Percentiles rank a stretch among this genome's conserved stretches.
These are phyloP conservation scores for Hypoxylon fragiforme DNA, from an alignment of 495 filamentous ascomycete species.

Conservation along the genomic window DNA sequence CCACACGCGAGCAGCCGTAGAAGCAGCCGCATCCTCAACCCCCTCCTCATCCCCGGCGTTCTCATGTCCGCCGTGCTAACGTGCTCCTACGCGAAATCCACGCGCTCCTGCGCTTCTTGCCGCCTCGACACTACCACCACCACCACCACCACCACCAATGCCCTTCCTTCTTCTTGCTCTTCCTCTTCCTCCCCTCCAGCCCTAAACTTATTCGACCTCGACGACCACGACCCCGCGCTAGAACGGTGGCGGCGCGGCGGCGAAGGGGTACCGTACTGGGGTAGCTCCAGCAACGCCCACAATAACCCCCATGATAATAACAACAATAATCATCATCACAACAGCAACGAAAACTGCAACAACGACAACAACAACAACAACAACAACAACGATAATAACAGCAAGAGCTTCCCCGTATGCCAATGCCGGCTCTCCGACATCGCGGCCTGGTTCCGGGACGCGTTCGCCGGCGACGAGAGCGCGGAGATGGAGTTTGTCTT, in stretches of 20 bases:
- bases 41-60: slow-evolving; percentile 31
- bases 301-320: too few species aligned
- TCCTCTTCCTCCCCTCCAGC: too few species aligned
- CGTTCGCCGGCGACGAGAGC: slow-evolving; percentile 26
- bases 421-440: slow-evolving; percentile 30
- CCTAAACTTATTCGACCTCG: slow-evolving; percentile 28
- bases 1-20: not conserved
- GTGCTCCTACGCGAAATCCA: slow-evolving; percentile 35
- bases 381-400: not conserved
- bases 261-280: slow-evolving; percentile 36
- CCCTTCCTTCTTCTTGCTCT: too few species aligned
- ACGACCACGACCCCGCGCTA: slow-evolving; percentile 22
- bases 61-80: slow-evolving; percentile 40
- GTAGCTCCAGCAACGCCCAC: not conserved
- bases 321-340: too few species aligned
- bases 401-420: slow-evolving; percentile 29
- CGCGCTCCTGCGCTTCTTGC: slow-evolving; percentile 30
- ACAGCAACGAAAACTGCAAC: too few species aligned
- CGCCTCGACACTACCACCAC: slow-evolving; percentile 3
- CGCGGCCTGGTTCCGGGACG: slow-evolving; percentile 37
- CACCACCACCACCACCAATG: not conserved
- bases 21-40: slow-evolving; percentile 31
- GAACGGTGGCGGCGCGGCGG: slow-evolving; percentile 27
- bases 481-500: slow-evolving; percentile 38
- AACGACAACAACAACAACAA: not conserved